A percentile compares a stretch with the other conserved stretches of the same genome.
Conservation (phyloP, 2,329 filamentous ascomycete species). For the Fusarium miscanthi region DNA sequence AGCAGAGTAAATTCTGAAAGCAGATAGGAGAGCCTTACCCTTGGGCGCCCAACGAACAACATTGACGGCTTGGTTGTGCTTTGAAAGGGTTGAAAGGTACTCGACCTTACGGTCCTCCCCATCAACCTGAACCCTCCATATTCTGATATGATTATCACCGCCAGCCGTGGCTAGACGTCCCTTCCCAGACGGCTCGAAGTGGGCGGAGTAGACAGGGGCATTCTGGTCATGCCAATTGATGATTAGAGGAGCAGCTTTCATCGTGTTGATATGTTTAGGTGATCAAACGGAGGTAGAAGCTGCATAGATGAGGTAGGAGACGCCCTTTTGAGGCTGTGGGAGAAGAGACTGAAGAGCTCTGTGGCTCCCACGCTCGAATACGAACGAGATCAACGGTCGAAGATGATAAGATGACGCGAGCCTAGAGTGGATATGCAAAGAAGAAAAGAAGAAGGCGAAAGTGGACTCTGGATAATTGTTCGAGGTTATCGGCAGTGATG, state of each 20-base stretch:
- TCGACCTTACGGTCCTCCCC: slow-evolving; percentile 90
- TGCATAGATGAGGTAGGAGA: slow-evolving; percentile 45
- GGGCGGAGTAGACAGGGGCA: slow-evolving; percentile 94
- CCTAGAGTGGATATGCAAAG: slow-evolving; percentile 2
- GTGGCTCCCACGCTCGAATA: slow-evolving; percentile 30
- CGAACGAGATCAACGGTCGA: slow-evolving; percentile 6
- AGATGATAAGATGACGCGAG: neutral
- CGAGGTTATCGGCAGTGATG: slow-evolving; percentile 34
- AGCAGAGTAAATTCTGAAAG: slow-evolving; percentile 8
- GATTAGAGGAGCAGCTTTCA: slow-evolving; percentile 97
- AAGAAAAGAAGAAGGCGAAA: slow-evolving; percentile 17
- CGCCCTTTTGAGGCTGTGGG: slow-evolving; percentile 33
- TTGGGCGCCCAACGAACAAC: slow-evolving; percentile 96
- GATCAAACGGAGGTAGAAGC: slow-evolving; percentile 44
- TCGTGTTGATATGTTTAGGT: slow-evolving; percentile 59
- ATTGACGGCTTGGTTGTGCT: slow-evolving; percentile 97
- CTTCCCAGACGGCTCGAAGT: slow-evolving; percentile 94
- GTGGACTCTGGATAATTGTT: slow-evolving; percentile 28
- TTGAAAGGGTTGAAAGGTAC: slow-evolving; percentile 89
- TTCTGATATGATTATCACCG: slow-evolving; percentile 94
- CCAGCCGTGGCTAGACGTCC: slow-evolving; percentile 92
- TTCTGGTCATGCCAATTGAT: slow-evolving; percentile 99
- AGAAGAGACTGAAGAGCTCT: slow-evolving; percentile 34
- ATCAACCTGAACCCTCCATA: slow-evolving; percentile 90
- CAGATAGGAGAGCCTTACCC: slow-evolving; percentile 65